Base-by-base conservation (phyloP, 345 rosid species). In the Crucihimalaya himalaica region DNA sequence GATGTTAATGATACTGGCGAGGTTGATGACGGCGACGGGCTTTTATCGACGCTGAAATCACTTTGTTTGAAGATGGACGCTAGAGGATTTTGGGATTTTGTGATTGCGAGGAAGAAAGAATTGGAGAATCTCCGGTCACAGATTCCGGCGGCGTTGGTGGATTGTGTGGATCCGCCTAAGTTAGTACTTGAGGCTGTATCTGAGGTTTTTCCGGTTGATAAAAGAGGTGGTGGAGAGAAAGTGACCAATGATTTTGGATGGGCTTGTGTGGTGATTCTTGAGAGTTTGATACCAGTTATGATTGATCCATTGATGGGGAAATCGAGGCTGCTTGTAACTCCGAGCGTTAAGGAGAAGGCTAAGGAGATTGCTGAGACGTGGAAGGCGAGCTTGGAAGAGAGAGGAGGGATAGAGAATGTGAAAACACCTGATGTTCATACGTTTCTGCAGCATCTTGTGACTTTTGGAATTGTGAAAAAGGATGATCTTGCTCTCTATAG, bases 361-460 rank as follows among this genome's bases (percentile, higher is more conserved):
- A 86, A 78, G 20, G 80, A 83, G 67, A 85, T 93, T 19, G 96
- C 98, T 0, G 98, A 87, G 83, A 82, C 86, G 1, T 93, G 98
- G 98, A 93, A 93, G 76, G 83, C 78, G 56, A 90, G 97, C 58
- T 73, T 93, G 79, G 98, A 93, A 55, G 95, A 93, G 81, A 81
- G 98, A 34, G 96, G 97, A 46, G 96, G 96, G 55, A 92, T 90
- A 55, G 96, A 93, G 82, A 93, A 88, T 71, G 96, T 93, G 63
- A 88, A 87, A 81, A 88, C 98, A 2, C 98, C 93, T 43, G 98
- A 93, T 69, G 97, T 90, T 64, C 98, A 93, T 50, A 88, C 98
- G 60, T 90, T 93, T 81, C 78, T 93, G 72, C 98, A 93, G 80
- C 96, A 88, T 82, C 78, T 93, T 78, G 89, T 93, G 3, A 90